Conservation (phyloP, 371 early-diverging fungal species). For the Rhizomucor miehei region DNA sequence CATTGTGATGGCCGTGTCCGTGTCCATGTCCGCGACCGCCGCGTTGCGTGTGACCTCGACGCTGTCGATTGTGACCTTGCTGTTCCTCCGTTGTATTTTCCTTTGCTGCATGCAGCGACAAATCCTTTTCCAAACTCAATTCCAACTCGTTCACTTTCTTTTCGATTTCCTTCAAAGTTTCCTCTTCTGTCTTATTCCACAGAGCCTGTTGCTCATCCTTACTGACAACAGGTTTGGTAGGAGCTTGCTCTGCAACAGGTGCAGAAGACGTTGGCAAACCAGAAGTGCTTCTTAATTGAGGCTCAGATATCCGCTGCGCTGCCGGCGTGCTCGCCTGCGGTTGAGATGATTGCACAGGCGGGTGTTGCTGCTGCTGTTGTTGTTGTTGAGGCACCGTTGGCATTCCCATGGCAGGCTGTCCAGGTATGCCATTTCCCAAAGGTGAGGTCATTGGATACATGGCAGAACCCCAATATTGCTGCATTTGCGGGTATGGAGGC, state of each 20-base stretch:
- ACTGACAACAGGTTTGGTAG: background rate
- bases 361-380: conserved; percentile 18
- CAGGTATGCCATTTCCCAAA: conserved; percentile 18
- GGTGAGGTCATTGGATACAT: conserved; percentile 22
- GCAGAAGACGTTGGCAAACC: background rate
- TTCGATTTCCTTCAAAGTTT: background rate
- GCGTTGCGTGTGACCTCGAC: conserved; percentile 34
- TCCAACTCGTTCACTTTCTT: conserved; percentile 1
- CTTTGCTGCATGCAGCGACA: background rate
- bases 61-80: conserved; percentile 24
- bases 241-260: background rate
- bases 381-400: conserved; percentile 20
- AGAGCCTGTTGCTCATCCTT: conserved; percentile 2
- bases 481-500: conserved; percentile 22
- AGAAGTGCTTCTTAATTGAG: background rate
- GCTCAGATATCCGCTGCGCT: background rate
- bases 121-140: background rate
- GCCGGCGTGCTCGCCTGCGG: background rate
- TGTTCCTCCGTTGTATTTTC: background rate
- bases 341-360: conserved; percentile 1
- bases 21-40: background rate
- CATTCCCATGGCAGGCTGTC: conserved; percentile 14
- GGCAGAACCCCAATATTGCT: conserved; percentile 22
- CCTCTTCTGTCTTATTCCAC: background rate
- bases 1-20: conserved; percentile 1